These are phyloP conservation scores for Zychaea mexicana DNA, from an alignment of 371 early-diverging fungal genomes.

Conservation along the genomic window DNA sequence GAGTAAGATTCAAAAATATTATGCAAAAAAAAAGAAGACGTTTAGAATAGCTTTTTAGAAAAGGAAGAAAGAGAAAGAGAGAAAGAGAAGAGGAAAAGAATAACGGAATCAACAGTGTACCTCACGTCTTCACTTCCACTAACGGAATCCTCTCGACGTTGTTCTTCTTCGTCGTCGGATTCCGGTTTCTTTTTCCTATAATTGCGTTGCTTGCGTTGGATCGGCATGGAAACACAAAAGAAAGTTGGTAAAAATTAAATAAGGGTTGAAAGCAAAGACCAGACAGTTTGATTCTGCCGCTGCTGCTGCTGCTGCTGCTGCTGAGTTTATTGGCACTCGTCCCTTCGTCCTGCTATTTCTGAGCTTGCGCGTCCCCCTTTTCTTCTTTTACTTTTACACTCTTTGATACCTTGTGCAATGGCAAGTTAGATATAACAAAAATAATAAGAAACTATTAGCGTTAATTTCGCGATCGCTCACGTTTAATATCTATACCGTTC, in stretches of 20 bases:
- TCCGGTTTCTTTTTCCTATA: slow-evolving; percentile 44
- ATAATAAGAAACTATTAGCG: neutral
- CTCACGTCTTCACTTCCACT: slow-evolving; percentile 24
- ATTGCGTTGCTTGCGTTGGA: slow-evolving; percentile 31
- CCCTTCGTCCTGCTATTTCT: neutral
- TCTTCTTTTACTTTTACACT: neutral
- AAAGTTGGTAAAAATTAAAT: neutral
- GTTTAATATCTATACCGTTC: neutral
- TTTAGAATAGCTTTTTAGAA: too few species aligned
- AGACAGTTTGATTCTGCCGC: too few species aligned
- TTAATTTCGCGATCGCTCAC: neutral
- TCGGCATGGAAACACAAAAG: slow-evolving; percentile 19
- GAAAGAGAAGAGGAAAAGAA: too few species aligned
- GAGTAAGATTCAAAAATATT: too few species aligned
- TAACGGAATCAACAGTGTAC: slow-evolving; percentile 10
- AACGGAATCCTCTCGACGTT: neutral
- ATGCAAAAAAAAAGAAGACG: too few species aligned
- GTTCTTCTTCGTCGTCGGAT: slow-evolving; percentile 33
- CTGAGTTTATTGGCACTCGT: neutral
- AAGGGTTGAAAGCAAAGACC: too few species aligned
- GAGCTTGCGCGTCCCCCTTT: neutral
- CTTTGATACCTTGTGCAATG: neutral
- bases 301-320: too few species aligned
- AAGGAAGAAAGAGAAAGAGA: too few species aligned
- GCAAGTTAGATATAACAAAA: too few species aligned